Conservation (phyloP, 768 basidiomycete species). For the Hypholoma fasciculare region DNA sequence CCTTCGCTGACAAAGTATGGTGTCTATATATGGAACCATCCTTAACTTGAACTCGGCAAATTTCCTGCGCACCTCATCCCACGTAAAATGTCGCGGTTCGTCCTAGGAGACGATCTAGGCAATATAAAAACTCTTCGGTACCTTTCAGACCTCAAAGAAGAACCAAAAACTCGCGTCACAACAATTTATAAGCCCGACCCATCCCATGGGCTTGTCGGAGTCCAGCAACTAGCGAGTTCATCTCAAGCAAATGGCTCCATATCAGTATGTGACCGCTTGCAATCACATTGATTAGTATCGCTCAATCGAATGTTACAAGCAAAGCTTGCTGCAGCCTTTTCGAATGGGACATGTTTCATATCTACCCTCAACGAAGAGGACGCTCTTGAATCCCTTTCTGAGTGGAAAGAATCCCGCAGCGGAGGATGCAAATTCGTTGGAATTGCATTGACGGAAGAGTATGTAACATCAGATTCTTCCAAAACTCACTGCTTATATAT, state of each 20-base stretch:
- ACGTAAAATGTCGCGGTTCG: constrained; percentile 60
- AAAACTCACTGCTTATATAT: neutral
- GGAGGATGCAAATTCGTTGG: constrained; percentile 65
- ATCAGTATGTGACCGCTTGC: constrained; percentile 36
- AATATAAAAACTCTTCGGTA: constrained; percentile 65
- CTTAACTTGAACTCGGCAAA: constrained; percentile 2
- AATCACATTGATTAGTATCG: neutral
- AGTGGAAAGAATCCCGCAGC: constrained; percentile 70
- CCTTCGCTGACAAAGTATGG: neutral
- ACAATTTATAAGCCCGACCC: constrained; percentile 31
- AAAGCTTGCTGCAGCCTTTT: constrained; percentile 68
- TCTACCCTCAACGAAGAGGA: constrained; percentile 44
- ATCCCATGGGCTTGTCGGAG: constrained; percentile 9
- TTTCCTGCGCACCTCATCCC: constrained; percentile 4
- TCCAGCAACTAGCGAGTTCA: constrained; percentile 27
- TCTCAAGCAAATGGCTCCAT: constrained; percentile 1
- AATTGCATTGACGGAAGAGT: constrained; percentile 52
- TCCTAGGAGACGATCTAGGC: constrained; percentile 79
- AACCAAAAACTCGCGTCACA: constrained; percentile 32
- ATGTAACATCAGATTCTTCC: neutral
- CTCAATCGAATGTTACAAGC: constrained; percentile 32
- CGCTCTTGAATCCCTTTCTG: constrained; percentile 33
- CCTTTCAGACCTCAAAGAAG: constrained; percentile 22
- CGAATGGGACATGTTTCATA: constrained; percentile 54
- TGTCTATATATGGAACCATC: constrained; percentile 1